A percentile compares a stretch with the other conserved stretches of the same genome.
Evolutionary conservation across 2,329 filamentous ascomycete species (phyloP).

Genomic region (Lanzia echinophila): DNA sequence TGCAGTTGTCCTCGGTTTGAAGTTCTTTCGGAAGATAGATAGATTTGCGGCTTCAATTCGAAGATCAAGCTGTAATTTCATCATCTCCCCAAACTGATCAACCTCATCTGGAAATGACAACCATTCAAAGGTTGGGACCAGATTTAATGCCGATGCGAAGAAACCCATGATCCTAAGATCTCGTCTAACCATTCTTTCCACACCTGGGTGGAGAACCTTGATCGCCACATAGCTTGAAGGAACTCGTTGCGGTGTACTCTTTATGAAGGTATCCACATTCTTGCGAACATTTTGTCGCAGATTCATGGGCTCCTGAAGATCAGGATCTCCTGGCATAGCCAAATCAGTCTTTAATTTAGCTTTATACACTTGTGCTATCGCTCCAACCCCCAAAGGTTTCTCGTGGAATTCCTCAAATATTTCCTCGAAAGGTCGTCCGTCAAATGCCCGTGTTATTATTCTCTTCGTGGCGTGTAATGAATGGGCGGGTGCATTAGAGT

Average conservation of each 20-base stretch:
- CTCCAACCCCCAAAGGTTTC: constrained; percentile 82
- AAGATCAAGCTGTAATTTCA: constrained; percentile 92
- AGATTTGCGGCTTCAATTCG: constrained; percentile 92
- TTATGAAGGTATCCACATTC: constrained; percentile 79
- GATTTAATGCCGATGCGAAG: constrained; percentile 78
- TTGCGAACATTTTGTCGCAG: constrained; percentile 65
- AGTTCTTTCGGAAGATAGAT: constrained; percentile 80
- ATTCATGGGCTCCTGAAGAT: constrained; percentile 47
- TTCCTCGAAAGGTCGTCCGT: constrained; percentile 71
- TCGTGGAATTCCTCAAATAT: constrained; percentile 97
- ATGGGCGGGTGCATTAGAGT: constrained; percentile 91
- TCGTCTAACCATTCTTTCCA: constrained; percentile 83
- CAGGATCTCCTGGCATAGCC: constrained; percentile 53
- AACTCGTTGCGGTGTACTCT: constrained; percentile 76
- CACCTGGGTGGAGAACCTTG: constrained; percentile 89
- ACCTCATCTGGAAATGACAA: constrained; percentile 94
- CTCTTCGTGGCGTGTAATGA: constrained; percentile 71
- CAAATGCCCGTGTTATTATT: constrained; percentile 77
- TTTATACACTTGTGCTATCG: constrained; percentile 96
- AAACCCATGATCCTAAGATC: constrained; percentile 92
- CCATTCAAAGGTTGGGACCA: constrained; percentile 93
- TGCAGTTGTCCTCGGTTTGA: constrained; percentile 82
- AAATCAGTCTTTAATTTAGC: constrained; percentile 81
- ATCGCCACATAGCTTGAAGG: constrained; percentile 91
- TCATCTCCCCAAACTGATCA: constrained; percentile 93